Evolutionary conservation across 2,329 filamentous ascomycete species (phyloP), one percentile per base, ranked within the genome.

Genomic region (Nemania sp.): DNA sequence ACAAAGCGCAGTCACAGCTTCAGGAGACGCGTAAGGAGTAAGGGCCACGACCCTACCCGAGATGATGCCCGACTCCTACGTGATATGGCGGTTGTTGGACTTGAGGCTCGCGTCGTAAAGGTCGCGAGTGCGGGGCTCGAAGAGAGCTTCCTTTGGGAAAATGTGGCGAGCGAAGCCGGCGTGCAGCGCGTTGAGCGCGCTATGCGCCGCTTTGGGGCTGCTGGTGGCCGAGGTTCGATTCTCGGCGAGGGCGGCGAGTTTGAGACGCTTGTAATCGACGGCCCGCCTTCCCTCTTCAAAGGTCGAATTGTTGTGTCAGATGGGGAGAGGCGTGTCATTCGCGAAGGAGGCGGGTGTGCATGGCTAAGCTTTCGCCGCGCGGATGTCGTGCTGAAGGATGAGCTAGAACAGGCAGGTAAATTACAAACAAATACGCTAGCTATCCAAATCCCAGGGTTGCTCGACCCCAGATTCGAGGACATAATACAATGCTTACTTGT

Each of bases 191-290:
- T 89, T 52, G 82, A 83, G 74, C 81, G 78, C 47, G 84, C 89
- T 0, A 85, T 93, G 77, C 82, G 83, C 57, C 86, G 88, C 70
- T 97, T 97, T 80, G 91, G 71, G 18, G 66, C 54, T n/a, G 92
- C 52, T 81, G 82, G 82, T 75, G 83, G 87, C 68, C 82, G 85
- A 70, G 93, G 92, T 0, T 92, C 92, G 8, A 88, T 94, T 10
- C 81, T 98, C 20, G 96, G 96, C 0, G 96, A 98, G 79, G 96
- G 96, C 5, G 96, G 96, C 3, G 96, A 98, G 82, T 98, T 97
- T 79, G 96, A 98, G 85, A 98, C 94, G 32, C 82, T 98, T 60
- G 93, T 96, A 52, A 77, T 98, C 41, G 89, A 94, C 79, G 96
- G 95, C 11, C 95, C 95, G 8, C 74, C 76, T 0, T 82, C 82